Conservation (phyloP, 352 stramenopile genomes). For the Peronospora farinosa region DNA sequence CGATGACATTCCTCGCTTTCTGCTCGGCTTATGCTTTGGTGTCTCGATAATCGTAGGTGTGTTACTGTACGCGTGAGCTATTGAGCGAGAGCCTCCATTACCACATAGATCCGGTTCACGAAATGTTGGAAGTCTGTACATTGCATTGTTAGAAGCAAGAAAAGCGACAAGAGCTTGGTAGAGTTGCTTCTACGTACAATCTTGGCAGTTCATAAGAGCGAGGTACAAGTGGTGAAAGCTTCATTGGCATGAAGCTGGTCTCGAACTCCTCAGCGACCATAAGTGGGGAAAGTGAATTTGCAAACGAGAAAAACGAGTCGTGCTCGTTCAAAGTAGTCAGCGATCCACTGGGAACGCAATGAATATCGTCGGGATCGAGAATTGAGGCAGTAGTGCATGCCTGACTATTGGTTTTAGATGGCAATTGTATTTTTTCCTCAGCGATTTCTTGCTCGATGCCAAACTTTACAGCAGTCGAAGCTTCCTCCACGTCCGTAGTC, state of each 20-base stretch:
- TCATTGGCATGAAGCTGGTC: conserved; percentile 49
- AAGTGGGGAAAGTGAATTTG: conserved; percentile 66
- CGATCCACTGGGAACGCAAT: conserved; percentile 36
- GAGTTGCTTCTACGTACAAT: conserved; percentile 39
- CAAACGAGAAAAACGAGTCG: conserved; percentile 79
- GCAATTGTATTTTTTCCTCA: conserved; percentile 9
- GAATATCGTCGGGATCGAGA: conserved; percentile 27
- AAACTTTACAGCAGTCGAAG: not conserved
- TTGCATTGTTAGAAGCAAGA: conserved; percentile 7
- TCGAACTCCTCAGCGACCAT: conserved; percentile 53
- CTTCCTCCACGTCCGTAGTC: conserved; percentile 6
- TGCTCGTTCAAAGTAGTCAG: conserved; percentile 40
- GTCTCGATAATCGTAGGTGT: conserved; percentile 10
- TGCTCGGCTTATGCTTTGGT: conserved; percentile 7
- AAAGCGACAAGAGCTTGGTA: not conserved
- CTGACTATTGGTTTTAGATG: not conserved
- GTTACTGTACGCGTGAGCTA: not conserved
- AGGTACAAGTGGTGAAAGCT: conserved; percentile 53
- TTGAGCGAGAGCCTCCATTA: conserved; percentile 3
- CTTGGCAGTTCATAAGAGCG: conserved; percentile 51
- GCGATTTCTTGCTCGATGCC: conserved; percentile 7
- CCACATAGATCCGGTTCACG: conserved; percentile 29
- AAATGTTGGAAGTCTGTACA: conserved; percentile 53
- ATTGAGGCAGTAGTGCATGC: conserved; percentile 7
- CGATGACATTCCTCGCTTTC: conserved; percentile 9